These are phyloP conservation scores for Lachancea kluyveri DNA, from an alignment of 805 yeast genomes.

Conservation along the genomic window DNA sequence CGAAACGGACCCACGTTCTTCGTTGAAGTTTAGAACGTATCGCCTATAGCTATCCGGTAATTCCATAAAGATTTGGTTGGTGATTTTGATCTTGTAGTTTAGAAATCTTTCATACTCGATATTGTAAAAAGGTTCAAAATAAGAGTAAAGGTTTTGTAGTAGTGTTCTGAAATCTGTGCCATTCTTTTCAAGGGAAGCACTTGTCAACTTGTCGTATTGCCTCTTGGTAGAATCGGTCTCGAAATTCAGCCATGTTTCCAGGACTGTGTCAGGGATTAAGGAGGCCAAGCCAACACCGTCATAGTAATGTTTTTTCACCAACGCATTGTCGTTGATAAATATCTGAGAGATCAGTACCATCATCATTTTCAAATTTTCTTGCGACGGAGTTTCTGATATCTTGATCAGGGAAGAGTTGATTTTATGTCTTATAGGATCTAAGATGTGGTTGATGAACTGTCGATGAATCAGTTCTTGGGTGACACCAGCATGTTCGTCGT, in stretches of 20 bases:
- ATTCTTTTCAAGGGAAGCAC: conserved; percentile 18
- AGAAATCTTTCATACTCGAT: conserved; percentile 16
- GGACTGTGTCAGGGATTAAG: conserved; percentile 23
- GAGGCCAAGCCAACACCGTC: conserved; percentile 31
- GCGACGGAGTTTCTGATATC: conserved; percentile 35
- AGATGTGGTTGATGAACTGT: conserved; percentile 32
- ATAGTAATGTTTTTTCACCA: conserved; percentile 39
- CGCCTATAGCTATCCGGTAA: conserved; percentile 20
- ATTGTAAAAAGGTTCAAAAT: conserved; percentile 34
- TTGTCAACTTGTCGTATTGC: conserved; percentile 40
- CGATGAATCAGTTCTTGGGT: conserved; percentile 32
- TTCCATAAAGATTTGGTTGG: conserved; percentile 24
- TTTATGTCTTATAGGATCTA: conserved; percentile 41
- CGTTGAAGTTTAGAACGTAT: conserved; percentile 5
- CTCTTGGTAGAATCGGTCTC: conserved; percentile 40
- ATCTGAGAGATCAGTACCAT: conserved; percentile 36
- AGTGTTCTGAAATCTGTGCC: conserved; percentile 41
- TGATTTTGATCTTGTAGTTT: conserved; percentile 21
- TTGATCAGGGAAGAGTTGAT: conserved; percentile 25
- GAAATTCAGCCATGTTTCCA: conserved; percentile 42
- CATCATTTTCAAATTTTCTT: conserved; percentile 34
- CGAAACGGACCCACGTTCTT: conserved; percentile 1
- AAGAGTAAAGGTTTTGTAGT: conserved; percentile 37
- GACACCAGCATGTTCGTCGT: conserved; percentile 27
- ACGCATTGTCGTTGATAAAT: conserved; percentile 31